These are phyloP conservation scores for Spinacia oleracea DNA, from an alignment of 179 eudicot genomes.

Conservation along the genomic window DNA sequence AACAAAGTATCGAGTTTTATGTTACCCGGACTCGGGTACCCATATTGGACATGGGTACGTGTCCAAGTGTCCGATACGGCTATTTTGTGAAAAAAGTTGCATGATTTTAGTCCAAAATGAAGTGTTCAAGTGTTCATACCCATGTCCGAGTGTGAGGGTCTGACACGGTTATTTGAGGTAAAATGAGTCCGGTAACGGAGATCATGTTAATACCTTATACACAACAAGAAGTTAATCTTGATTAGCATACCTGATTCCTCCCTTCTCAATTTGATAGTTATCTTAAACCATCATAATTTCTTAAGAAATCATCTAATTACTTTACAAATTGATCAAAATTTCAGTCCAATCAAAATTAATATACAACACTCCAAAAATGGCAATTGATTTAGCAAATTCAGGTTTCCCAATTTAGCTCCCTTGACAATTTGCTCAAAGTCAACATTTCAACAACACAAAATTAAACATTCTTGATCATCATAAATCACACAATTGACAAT, in stretches of 20 bases:
- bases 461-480: background rate
- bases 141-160: too few relatives aligned
- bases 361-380: background rate
- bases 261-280: background rate
- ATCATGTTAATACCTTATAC: background rate
- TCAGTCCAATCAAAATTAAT: background rate
- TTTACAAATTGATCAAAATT: background rate
- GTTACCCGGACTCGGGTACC: too few relatives aligned
- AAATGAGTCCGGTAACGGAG: too few relatives aligned
- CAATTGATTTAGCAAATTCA: background rate
- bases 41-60: too few relatives aligned
- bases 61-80: too few relatives aligned
- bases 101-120: too few relatives aligned
- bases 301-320: background rate
- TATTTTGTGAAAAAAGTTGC: too few relatives aligned
- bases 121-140: too few relatives aligned
- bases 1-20: too few relatives aligned
- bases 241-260: background rate
- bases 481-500: background rate
- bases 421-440: conserved; percentile 2
- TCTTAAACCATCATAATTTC: background rate
- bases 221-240: background rate
- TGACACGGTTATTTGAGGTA: too few relatives aligned
- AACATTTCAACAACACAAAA: background rate
- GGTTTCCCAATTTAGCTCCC: conserved; percentile 29